Conservation (phyloP, 331 rosid species). For the Spiraea crenata region DNA sequence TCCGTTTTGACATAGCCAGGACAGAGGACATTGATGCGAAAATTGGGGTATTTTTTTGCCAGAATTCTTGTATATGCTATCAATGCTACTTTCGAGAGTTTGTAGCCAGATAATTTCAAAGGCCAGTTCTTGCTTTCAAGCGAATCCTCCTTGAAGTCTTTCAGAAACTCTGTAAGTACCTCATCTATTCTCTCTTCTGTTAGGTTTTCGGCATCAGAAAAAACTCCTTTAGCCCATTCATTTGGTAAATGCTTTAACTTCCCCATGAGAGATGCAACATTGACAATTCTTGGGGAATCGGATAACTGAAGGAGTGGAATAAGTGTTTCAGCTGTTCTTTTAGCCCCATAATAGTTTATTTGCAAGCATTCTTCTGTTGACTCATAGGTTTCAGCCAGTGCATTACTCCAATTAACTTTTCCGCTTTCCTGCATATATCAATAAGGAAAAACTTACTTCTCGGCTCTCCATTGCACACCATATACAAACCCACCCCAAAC, state of each 20-base stretch:
- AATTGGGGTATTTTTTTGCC: constrained; percentile 34
- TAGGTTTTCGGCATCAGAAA: constrained; percentile 32
- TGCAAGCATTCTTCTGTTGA: constrained; percentile 36
- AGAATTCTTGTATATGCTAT: constrained; percentile 59
- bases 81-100: constrained; percentile 55
- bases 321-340: constrained; percentile 22
- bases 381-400: constrained; percentile 25
- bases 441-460: too few species aligned
- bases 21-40: constrained; percentile 6
- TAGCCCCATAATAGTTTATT: constrained; percentile 52
- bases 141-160: constrained; percentile 36
- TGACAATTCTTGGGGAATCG: constrained; percentile 23
- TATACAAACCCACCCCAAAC: background rate
- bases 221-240: constrained; percentile 38
- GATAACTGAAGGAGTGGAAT: constrained; percentile 25
- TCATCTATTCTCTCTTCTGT: constrained; percentile 42
- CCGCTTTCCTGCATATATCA: background rate
- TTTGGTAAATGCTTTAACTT: constrained; percentile 21
- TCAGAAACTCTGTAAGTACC: constrained; percentile 26
- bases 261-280: background rate
- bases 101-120: constrained; percentile 2
- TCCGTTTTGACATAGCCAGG: constrained; percentile 40
- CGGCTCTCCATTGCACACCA: background rate
- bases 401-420: constrained; percentile 25
- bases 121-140: constrained; percentile 46